Evolutionary conservation across 805 yeast species (phyloP), one percentile per base, ranked within the genome.

Genomic region (Candida chilensis): DNA sequence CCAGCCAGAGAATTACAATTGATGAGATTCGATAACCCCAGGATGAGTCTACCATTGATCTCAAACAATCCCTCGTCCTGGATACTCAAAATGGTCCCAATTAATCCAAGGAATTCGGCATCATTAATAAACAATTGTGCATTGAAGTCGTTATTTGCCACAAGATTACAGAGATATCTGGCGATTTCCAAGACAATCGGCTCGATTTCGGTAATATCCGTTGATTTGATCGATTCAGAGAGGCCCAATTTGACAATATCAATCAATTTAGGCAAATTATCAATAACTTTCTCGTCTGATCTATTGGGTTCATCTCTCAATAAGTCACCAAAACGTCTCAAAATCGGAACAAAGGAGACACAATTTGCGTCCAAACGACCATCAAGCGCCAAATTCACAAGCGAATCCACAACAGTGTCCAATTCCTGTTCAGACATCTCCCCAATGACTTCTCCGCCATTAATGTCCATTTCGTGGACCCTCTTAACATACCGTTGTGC

Each of bases 111-210:
- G 13, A 22, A 22, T 5, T 44, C 5, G 42, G 13, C 20, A 2
- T 28, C 14, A 21, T 36, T 27, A 6, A 32, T 15, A 4, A 44
- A 33, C 3, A 20, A 16, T 5, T 27, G 22, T 33, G 52, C 34
- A 31, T 48, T 48, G 4, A 7, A 17, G 10, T 38, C 42, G 21
- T 35, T 38, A 37, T 48, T 52, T 15, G 50, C 53, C 16, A 48
- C 39, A 2, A 41, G 40, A 28, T 48, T 48, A 9, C 43, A 43
- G 20, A 47, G 19, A 3, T 45, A 52, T 16, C 48, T 35, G 12
- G 45, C 13, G 16, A 39, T 8, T 16, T 45, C 48, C 34, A 41
- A 9, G 2, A 31, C 15, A 5, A 45, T 5, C 1, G 33, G 36
- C 20, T 41, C 29, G 2, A 16, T 17, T 5, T 34, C 39, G 2